phyloP scores from a whole-genome alignment of 331 rosid species.

The Rhamnella rubrinervis region DNA sequence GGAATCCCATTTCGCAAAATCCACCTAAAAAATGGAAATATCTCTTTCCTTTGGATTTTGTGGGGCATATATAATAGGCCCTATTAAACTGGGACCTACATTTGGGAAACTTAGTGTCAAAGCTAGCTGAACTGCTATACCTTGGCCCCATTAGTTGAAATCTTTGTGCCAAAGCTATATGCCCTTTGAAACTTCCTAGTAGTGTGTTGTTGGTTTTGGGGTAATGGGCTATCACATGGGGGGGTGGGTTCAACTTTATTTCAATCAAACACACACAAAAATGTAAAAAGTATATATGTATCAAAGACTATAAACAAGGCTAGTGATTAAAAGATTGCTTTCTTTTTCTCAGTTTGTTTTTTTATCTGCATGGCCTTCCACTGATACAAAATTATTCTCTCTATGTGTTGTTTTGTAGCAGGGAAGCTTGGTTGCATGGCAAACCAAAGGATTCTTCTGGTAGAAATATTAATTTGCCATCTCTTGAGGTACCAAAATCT shows the following conservation, averaged over 20 bases:
- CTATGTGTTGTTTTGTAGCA: slow-evolving; percentile 53
- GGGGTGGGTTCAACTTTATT: slow-evolving; percentile 38
- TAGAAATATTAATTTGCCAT: slow-evolving; percentile 52
- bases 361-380: slow-evolving; percentile 45
- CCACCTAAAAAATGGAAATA: slow-evolving; percentile 58
- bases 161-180: slow-evolving; percentile 49
- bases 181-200: slow-evolving; percentile 60
- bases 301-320: slow-evolving; percentile 42
- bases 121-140: slow-evolving; percentile 39
- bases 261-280: slow-evolving; percentile 38
- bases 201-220: slow-evolving; percentile 29
- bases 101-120: slow-evolving; percentile 68
- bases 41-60: slow-evolving; percentile 79
- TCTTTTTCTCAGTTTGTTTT: slow-evolving; percentile 47
- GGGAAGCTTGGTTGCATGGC: slow-evolving; percentile 96
- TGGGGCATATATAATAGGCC: slow-evolving; percentile 22
- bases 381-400: slow-evolving; percentile 50
- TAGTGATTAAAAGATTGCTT: slow-evolving; percentile 50
- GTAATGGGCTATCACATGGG: slow-evolving; percentile 53
- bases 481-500: slow-evolving; percentile 59
- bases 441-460: slow-evolving; percentile 74
- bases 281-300: slow-evolving; percentile 24
- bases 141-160: slow-evolving; percentile 66
- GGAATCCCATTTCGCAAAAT: slow-evolving; percentile 45
- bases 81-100: slow-evolving; percentile 41